Evolutionary conservation across 169 alveolate genomes (phyloP), one percentile per base, ranked within the genome.

Genomic region (Plasmodium berghei): DNA sequence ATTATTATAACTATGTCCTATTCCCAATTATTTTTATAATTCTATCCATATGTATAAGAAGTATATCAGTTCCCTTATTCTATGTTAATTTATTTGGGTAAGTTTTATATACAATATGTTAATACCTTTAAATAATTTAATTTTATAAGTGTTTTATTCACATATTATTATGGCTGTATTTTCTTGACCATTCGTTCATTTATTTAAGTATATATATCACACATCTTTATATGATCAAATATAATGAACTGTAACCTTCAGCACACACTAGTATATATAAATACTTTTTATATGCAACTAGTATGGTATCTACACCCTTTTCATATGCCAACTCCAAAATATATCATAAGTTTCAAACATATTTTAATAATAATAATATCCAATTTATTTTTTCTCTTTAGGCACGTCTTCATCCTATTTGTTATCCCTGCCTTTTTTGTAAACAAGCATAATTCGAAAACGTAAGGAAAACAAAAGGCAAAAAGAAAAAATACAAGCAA

Each of bases 341-440:
- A 34, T 34, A 34, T 34, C 42, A 34, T 34, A 34, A 34, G 42
- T 34, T 34, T 34, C 8, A 4, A 34, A 34, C 8, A 34, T 34
- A 4, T 34, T 34, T 34, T 34, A 5, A 34, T 34, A 34, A 34
- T 34, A 34, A 34, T 34, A 34, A 34, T 28, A 34, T 34, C 42
- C 8, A 34, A 28, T 28, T 28, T 34, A 28, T 71, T 52, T 18
- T 40, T 16, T 54, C 49, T 61, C 56, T 58, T 40, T 56, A 83
- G 90, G 54, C 90, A 83, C 28, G 40, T 28, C 42, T 83, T 83
- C 66, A 42, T 83, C 28, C 54, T 83, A 52, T 69, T 83, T 34
- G 62, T 83, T 62, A 62, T 83, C 58, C 90, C 90, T 26, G 80
- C 83, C 2, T 56, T 83, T 69, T 83, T 83, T 70, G 73, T 83